Evolutionary conservation across 2,329 filamentous ascomycete genomes (phyloP).

Genomic region (Malbranchea zuffiana): DNA sequence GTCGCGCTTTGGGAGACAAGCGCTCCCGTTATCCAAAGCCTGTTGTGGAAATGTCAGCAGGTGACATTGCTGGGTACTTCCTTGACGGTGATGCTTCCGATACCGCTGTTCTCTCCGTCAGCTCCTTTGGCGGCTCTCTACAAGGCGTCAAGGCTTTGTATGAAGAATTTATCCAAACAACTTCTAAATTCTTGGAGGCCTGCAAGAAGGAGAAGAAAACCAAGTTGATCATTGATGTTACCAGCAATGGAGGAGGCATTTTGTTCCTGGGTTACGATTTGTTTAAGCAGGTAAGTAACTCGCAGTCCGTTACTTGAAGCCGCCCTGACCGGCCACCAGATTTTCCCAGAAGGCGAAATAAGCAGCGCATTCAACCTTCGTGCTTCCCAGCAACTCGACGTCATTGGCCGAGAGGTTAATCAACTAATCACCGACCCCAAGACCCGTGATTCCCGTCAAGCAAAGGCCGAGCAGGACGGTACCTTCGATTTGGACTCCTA

Average conservation of each 20-base stretch:
- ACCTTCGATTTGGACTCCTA: conserved; percentile 15
- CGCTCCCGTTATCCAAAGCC: conserved; percentile 29
- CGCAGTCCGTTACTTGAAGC: background rate
- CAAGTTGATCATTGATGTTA: conserved; percentile 55
- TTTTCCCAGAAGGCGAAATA: conserved; percentile 40
- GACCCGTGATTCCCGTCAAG: conserved; percentile 4
- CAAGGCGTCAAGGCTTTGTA: conserved; percentile 5
- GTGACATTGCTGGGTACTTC: conserved; percentile 36
- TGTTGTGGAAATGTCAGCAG: conserved; percentile 24
- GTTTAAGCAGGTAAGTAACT: conserved; percentile 36
- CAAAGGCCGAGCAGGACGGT: conserved; percentile 7
- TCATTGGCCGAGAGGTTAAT: conserved; percentile 24
- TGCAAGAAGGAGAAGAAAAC: conserved; percentile 41
- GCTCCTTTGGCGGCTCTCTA: conserved; percentile 26
- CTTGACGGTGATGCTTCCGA: conserved; percentile 31
- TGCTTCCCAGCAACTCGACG: conserved; percentile 32
- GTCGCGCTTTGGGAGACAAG: conserved; percentile 2
- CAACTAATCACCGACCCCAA: conserved; percentile 13
- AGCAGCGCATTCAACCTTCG: conserved; percentile 40
- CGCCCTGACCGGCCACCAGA: conserved; percentile 14
- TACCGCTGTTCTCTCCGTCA: conserved; percentile 36
- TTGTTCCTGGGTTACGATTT: conserved; percentile 39
- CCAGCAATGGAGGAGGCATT: conserved; percentile 49
- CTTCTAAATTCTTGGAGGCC: conserved; percentile 38
- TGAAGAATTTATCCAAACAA: conserved; percentile 28